A percentile compares a stretch with the other conserved stretches of the same genome.
These are phyloP conservation scores for Fagopyrum homotropicum DNA, from an alignment of 148 eudicot genomes.

Conservation along the genomic window DNA sequence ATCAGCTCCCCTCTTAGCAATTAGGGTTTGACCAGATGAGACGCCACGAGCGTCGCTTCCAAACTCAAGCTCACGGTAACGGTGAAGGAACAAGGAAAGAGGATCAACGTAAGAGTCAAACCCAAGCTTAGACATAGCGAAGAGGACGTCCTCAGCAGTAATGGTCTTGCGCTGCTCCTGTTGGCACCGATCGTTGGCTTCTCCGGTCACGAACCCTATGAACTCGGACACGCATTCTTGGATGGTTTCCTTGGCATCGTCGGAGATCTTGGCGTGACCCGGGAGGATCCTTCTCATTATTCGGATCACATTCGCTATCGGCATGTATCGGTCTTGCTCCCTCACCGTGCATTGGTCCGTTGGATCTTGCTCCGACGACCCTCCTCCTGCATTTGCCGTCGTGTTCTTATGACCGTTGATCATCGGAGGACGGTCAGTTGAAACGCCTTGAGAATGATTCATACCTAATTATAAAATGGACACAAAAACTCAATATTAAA, in stretches of 20 bases:
- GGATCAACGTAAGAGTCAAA: constrained; percentile 28
- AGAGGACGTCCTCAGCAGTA: constrained; percentile 26
- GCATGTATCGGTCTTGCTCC: constrained; percentile 24
- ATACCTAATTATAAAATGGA: background rate
- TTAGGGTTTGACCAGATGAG: background rate
- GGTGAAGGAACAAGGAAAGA: constrained; percentile 14
- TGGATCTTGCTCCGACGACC: background rate
- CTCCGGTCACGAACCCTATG: constrained; percentile 28
- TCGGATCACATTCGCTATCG: constrained; percentile 26
- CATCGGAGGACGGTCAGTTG: background rate
- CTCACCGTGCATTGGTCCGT: background rate
- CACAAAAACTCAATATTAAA: background rate
- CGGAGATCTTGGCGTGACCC: constrained; percentile 25
- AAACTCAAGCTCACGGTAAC: constrained; percentile 15
- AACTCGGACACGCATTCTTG: constrained; percentile 32
- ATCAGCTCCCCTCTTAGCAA: background rate
- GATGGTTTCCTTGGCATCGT: constrained; percentile 25
- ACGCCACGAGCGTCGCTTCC: background rate
- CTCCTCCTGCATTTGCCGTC: background rate
- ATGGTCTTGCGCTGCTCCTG: constrained; percentile 25
- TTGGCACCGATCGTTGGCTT: constrained; percentile 24
- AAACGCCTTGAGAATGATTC: background rate
- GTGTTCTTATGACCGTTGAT: background rate
- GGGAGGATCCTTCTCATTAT: constrained; percentile 32
- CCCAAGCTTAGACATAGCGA: constrained; percentile 23